Evolutionary conservation across 495 filamentous ascomycete species (phyloP).

Genomic region (Melanomma pulvis-pyrius): DNA sequence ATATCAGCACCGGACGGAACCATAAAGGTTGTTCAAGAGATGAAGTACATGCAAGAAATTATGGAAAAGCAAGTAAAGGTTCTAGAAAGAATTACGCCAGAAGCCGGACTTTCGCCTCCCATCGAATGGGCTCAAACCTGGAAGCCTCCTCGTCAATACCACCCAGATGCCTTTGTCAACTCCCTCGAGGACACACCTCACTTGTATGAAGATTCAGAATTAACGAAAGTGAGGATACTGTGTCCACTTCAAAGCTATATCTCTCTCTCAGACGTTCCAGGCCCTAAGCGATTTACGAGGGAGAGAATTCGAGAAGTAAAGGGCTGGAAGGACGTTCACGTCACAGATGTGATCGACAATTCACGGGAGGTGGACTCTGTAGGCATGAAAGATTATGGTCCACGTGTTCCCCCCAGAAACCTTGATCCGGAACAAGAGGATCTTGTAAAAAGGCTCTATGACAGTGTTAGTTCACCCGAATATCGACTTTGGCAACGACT

Average conservation of each 20-base stretch:
- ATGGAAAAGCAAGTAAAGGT: conserved; percentile 2
- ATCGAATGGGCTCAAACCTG: conserved; percentile 18
- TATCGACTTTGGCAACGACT: neutral
- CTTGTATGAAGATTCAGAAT: neutral
- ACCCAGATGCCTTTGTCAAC: conserved; percentile 7
- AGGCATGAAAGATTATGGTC: neutral
- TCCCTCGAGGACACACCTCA: conserved; percentile 19
- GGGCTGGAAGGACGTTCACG: neutral
- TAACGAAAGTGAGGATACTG: neutral
- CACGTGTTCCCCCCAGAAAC: no score
- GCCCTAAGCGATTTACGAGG: neutral
- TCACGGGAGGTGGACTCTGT: no score
- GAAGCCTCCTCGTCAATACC: conserved; percentile 6
- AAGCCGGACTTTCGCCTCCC: neutral
- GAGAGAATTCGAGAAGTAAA: neutral
- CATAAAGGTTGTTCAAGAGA: conserved; percentile 8
- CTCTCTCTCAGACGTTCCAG: neutral
- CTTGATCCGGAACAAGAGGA: no score
- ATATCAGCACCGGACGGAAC: neutral
- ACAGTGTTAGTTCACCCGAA: conserved; percentile 8
- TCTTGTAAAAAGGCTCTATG: conserved; percentile 1
- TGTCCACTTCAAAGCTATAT: neutral
- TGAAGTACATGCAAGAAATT: neutral
- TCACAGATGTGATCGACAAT: neutral
- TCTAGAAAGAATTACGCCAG: neutral